Evolutionary conservation across 805 yeast species (phyloP), one percentile per base, ranked within the genome.

Genomic region (Barnettozyma sp.): DNA sequence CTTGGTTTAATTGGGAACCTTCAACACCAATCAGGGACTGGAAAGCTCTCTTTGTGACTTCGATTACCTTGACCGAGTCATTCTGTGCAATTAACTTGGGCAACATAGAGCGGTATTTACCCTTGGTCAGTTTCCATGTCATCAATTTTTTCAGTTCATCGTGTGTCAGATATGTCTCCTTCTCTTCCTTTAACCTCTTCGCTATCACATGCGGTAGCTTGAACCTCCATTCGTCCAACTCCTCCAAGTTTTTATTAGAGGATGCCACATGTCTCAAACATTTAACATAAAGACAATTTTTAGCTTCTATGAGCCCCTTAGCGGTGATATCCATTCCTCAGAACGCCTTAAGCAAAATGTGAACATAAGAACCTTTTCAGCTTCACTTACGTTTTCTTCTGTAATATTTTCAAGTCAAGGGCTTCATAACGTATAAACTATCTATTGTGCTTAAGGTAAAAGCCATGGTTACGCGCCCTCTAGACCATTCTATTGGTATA

Each of bases 91-190:
- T 45, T 18, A 53, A 30, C 21, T 44, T 47, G 24, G 41, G 43
- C 7, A 53, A 26, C 4, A 45, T 45, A 1, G 57, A 50, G 35
- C 57, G 45, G 38, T 44, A 53, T 20, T 51, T 53, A 1, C 57
- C 57, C 43, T 45, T 53, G 11, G 33, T 40, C n/a, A 53, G 24
- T 21, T 53, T 53, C 55, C 55, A 53, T 2, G 44, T 43, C 49
- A 53, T 43, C 20, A 53, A 34, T 26, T 47, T 43, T 24, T 35
- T 40, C 33, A 53, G 27, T 24, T 53, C 55, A 3, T 42, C 46
- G 12, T 38, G 35, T 2, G 42, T 40, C 7, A 53, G 16, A 13
- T 36, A 33, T 4, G 34, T 37, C 12, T 7, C 17, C 1, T 31
- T 37, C 14, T 29, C 32, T 10, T 29, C 23, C 14, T 29, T 20